Conservation (phyloP, 2,329 filamentous ascomycete genomes). For the Ophiostoma angusticollis region DNA sequence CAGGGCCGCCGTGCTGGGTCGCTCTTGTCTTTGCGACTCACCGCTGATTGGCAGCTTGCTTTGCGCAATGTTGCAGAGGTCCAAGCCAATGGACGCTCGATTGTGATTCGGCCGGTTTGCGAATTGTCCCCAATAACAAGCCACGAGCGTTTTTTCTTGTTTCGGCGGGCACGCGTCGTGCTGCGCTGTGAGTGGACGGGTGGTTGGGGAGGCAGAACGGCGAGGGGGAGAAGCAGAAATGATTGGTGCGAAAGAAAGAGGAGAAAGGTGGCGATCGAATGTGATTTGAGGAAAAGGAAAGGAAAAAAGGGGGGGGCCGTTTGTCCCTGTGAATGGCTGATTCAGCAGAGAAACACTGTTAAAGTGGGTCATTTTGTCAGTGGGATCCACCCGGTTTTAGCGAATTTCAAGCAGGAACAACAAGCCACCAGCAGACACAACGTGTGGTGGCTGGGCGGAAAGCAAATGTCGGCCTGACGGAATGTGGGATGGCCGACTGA, state of each 20-base stretch:
- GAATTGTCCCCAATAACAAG: neutral
- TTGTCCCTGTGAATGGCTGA: slow-evolving; percentile 36
- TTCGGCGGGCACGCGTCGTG: neutral
- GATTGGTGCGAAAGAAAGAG: slow-evolving; percentile 36
- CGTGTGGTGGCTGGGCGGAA: no score
- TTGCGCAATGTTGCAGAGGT: slow-evolving; percentile 2
- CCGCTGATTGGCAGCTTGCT: slow-evolving; percentile 11
- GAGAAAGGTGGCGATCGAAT: slow-evolving; percentile 24
- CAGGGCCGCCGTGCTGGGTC: neutral
- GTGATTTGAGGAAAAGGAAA: slow-evolving; percentile 37
- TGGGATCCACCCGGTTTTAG: no score
- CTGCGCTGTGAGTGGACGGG: slow-evolving; percentile 6
- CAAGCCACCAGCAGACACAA: no score
- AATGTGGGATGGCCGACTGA: no score
- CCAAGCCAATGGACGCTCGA: slow-evolving; percentile 1
- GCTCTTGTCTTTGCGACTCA: slow-evolving; percentile 9
- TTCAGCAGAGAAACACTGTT: slow-evolving; percentile 18
- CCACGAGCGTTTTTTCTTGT: neutral
- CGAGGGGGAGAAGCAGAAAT: slow-evolving; percentile 14
- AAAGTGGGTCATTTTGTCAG: slow-evolving; percentile 2
- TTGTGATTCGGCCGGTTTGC: slow-evolving; percentile 8
- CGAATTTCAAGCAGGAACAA: no score
- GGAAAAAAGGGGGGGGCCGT: slow-evolving; percentile 20
- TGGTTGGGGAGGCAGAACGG: slow-evolving; percentile 14
- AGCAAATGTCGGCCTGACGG: no score